phyloP scores from a whole-genome alignment of 129 eudicot species.

The Chrysanthemum lavandulifolium region DNA sequence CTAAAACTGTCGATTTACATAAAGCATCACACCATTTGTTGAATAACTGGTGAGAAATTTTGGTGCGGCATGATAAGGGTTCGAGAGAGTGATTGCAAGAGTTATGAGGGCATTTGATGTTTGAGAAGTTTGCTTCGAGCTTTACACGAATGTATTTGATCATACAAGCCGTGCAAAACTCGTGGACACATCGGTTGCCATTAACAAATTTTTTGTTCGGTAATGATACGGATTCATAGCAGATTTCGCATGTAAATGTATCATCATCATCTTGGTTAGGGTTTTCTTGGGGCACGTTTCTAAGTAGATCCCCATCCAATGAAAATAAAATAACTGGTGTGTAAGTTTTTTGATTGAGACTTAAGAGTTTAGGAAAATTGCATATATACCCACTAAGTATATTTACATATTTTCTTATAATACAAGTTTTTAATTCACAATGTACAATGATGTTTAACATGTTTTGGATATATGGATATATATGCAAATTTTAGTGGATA shows the following conservation, averaged over 20 bases:
- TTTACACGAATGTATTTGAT: neutral
- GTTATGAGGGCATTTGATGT: constrained; percentile 42
- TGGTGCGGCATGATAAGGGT: constrained; percentile 23
- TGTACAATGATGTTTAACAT: too few relatives aligned
- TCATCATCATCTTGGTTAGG: neutral
- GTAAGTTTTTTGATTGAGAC: too few relatives aligned
- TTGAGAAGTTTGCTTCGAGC: neutral
- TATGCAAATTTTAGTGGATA: too few relatives aligned
- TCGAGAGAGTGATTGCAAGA: constrained; percentile 34
- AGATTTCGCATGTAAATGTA: neutral
- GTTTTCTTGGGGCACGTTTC: neutral
- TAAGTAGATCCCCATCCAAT: neutral
- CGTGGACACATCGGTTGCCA: neutral
- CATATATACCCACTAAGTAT: too few relatives aligned
- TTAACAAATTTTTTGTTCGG: neutral
- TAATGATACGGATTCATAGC: neutral
- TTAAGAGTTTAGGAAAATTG: too few relatives aligned
- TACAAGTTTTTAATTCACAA: too few relatives aligned
- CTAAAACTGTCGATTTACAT: constrained; percentile 34
- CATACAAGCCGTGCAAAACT: neutral
- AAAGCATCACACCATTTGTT: constrained; percentile 50
- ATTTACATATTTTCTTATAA: too few relatives aligned
- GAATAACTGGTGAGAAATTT: constrained; percentile 25
- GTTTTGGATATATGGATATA: too few relatives aligned
- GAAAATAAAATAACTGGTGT: too few relatives aligned